phyloP scores from a whole-genome alignment of 23 red algal genomes.

The Pyropia yezoensis region DNA sequence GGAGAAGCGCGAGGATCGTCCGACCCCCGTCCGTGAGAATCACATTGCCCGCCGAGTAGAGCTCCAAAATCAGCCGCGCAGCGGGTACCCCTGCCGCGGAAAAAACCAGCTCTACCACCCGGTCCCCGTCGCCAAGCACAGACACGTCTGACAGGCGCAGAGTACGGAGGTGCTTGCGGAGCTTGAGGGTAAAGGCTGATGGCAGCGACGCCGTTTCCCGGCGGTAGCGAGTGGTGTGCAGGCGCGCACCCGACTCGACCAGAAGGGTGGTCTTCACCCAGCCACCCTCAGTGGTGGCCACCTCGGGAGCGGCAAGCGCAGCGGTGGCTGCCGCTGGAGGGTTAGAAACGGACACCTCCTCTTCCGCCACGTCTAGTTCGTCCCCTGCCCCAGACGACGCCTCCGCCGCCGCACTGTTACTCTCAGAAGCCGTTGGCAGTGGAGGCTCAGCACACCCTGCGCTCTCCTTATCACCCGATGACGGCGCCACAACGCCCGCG shows the following conservation, averaged over 20 bases:
- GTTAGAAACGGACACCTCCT: neutral
- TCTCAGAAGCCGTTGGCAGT: too few relatives aligned
- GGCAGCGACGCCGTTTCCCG: constrained; percentile 69
- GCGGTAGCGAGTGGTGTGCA: constrained; percentile 76
- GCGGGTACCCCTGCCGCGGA: constrained; percentile 25
- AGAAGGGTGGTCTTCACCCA: constrained; percentile 78
- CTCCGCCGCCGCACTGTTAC: neutral
- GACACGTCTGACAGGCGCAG: constrained; percentile 54
- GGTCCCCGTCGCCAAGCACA: constrained; percentile 68
- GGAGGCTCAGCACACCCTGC: too few relatives aligned
- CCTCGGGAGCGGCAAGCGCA: neutral
- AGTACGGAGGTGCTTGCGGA: constrained; percentile 90
- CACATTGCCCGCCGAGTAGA: constrained; percentile 85
- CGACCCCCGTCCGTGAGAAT: constrained; percentile 85
- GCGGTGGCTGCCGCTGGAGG: neutral
- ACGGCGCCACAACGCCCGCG: neutral
- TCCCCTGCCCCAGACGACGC: neutral
- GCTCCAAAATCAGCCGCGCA: constrained; percentile 74
- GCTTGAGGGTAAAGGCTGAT: constrained; percentile 88
- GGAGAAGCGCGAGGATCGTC: constrained; percentile 60
- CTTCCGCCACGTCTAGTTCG: neutral
- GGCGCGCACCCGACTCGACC: constrained; percentile 75
- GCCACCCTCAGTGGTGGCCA: neutral
- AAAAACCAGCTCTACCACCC: constrained; percentile 79
- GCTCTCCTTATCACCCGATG: too few relatives aligned